Base-by-base conservation (phyloP, 805 yeast species). In the Peterozyma xylosa region DNA sequence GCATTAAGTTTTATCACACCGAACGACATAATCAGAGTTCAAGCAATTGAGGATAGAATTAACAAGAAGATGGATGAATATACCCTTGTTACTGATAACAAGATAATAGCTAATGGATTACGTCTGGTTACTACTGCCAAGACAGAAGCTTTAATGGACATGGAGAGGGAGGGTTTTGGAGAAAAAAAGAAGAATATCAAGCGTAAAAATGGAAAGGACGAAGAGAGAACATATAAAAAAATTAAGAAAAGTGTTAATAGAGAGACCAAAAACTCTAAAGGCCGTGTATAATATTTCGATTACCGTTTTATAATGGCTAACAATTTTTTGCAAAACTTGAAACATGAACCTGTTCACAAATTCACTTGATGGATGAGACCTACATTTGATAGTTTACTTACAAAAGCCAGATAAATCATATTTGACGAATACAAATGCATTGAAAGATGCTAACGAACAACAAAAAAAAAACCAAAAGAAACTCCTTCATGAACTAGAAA, bases 121-220 rank as follows among this genome's bases (percentile, higher is more conserved):
- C 80, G 76, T 43, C 70, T 73, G 38, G 82, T 85, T 1, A 80
- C 90, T 32, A 76, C 74, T 33, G 97, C 98, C 15, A 88, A 87
- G 65, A 75, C 96, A 52, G 96, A 90, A 60, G 86, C 96, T 2
- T 59, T 84, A 43, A 78, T 91, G 86, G 96, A 86, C 34, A 89
- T 93, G 96, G 97, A 91, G 49, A 78, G 76, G 49, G 96, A 87
- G 48, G 76, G 79, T 16, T 91, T 90, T 60, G 96, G 97, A 11
- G 95, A 86, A 54, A 74, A 74, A 52, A 71, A 69, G 50, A 71
- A 68, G 53, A 73, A 66, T 36, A 77, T 78, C 50, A 74, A 70
- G 55, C 62, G 59, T 39, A 74, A 72, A 57, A 32, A 32, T 32
- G 55, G 42, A 17, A 21, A 41, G 34, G 35, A 36, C 5, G 46